Evolutionary conservation across 768 basidiomycete species (phyloP), one percentile per base, ranked within the genome.

Genomic region (Tricholoma furcatifolium): DNA sequence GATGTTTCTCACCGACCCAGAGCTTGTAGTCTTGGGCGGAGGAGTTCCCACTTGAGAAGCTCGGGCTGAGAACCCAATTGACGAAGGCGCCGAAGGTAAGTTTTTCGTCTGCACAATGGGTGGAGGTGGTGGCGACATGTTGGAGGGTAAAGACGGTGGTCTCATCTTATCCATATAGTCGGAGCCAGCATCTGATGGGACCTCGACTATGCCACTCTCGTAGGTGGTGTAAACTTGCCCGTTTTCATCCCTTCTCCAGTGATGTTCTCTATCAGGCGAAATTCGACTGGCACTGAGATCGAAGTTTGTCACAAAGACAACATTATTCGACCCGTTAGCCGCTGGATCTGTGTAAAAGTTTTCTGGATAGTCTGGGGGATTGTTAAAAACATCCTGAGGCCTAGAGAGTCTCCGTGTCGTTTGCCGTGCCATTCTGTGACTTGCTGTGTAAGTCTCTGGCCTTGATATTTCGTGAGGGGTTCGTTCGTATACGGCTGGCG

Each of bases 181-280:
- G 17, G 35, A 35, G 14, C 20, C 50, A 43, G 53, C 53, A n/a
- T 54, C 50, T 5, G 57, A 58, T 2, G 36, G n/a, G 4, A 55
- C 15, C 21, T 47, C 34, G 10, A 51, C 46, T 5, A 55, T 47
- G 5, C 39, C 36, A 24, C 50, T 50, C 2, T 17, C 14, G 7
- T 27, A 27, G 3, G 34, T 43, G 7, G 24, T 43, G 2, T 48
- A 5, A 6, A 48, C 0, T 23, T 54, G 42, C 6, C 53, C 53
- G 23, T 54, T 17, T 7, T 15, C 17, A 11, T 54, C 47, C 20
- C 17, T 30, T 18, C 6, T 39, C 53, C 47, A 48, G 17, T 54
- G 46, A 4, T 9, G 23, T 38, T 54, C 39, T 2, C 6, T 21
- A 9, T 4, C 4, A 27, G 27, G 27, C 27, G 27, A 27, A 27